Evolutionary conservation across 495 filamentous ascomycete species (phyloP).

Genomic region (Collariella sp.): DNA sequence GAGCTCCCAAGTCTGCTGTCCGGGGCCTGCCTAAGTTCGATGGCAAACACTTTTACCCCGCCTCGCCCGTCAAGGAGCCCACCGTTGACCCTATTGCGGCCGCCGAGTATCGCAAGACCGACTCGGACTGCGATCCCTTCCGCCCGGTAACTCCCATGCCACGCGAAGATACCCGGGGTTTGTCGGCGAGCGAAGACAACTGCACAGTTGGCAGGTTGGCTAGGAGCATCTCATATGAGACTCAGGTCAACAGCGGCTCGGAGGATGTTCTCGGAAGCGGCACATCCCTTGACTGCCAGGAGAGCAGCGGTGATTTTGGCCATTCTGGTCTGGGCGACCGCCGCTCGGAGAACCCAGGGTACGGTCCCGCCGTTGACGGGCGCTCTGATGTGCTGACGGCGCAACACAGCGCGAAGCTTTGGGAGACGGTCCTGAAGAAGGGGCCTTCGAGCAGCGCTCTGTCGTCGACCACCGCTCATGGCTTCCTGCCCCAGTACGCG

Average conservation of each 20-base stretch:
- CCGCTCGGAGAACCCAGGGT: conserved; percentile 20
- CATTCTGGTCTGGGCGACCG: conserved; percentile 17
- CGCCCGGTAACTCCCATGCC: conserved; percentile 23
- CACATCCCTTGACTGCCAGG: conserved; percentile 7
- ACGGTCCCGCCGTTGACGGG: neutral
- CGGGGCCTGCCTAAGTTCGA: conserved; percentile 48
- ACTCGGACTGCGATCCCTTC: conserved; percentile 33
- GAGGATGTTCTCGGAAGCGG: conserved; percentile 7
- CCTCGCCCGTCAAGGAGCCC: conserved; percentile 38
- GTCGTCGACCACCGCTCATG: conserved; percentile 40
- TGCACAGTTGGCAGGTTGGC: conserved; percentile 6
- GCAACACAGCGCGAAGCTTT: conserved; percentile 25
- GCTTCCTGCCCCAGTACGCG: conserved; percentile 38
- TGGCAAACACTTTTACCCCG: conserved; percentile 48
- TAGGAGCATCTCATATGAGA: conserved; percentile 16
- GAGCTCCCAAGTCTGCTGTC: conserved; percentile 31
- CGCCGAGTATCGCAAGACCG: conserved; percentile 14
- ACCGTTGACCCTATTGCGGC: neutral
- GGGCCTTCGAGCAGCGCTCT: conserved; percentile 36
- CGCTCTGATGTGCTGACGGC: conserved; percentile 1
- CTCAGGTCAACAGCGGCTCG: conserved; percentile 13
- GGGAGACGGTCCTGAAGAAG: conserved; percentile 38
- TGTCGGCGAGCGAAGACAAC: conserved; percentile 17
- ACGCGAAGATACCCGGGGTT: conserved; percentile 15
- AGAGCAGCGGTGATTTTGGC: conserved; percentile 14